phyloP scores from a whole-genome alignment of 148 eudicot genomes.

The Diospyros lotus region DNA sequence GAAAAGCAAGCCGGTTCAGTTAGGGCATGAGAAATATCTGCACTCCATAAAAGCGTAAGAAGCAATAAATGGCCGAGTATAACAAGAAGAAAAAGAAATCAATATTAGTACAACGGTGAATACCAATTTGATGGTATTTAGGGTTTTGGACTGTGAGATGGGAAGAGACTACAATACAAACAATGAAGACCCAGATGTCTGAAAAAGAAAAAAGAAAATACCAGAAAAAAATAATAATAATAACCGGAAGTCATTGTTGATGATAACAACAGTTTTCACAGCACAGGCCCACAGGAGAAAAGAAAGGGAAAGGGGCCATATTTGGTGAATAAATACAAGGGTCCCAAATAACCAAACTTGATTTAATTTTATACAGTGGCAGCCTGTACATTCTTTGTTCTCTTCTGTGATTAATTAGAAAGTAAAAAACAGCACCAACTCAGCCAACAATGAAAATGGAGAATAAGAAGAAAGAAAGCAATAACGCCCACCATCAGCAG shows the following conservation, averaged over 20 bases:
- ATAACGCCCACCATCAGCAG: no score
- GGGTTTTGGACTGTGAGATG: slow-evolving; percentile 30
- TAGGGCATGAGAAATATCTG: slow-evolving; percentile 51
- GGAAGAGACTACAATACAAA: slow-evolving; percentile 31
- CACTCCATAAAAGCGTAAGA: slow-evolving; percentile 27
- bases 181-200: slow-evolving; percentile 38
- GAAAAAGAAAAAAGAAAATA: slow-evolving; percentile 30
- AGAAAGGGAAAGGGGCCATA: no score
- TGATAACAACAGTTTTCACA: slow-evolving; percentile 41
- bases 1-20: slow-evolving; percentile 31
- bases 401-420: no score
- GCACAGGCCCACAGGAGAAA: slow-evolving; percentile 45
- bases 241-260: slow-evolving; percentile 10
- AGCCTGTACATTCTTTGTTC: no score
- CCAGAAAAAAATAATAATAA: slow-evolving; percentile 31
- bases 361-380: no score
- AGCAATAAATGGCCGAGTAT: slow-evolving; percentile 24
- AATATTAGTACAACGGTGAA: slow-evolving; percentile 23
- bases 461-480: no score
- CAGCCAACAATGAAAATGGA: no score
- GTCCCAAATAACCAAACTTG: no score
- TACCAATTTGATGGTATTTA: slow-evolving; percentile 23
- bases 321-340: no score
- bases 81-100: not conserved
- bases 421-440: no score